These are phyloP conservation scores for Candida hungchunana DNA, from an alignment of 805 yeast genomes.

Conservation along the genomic window DNA sequence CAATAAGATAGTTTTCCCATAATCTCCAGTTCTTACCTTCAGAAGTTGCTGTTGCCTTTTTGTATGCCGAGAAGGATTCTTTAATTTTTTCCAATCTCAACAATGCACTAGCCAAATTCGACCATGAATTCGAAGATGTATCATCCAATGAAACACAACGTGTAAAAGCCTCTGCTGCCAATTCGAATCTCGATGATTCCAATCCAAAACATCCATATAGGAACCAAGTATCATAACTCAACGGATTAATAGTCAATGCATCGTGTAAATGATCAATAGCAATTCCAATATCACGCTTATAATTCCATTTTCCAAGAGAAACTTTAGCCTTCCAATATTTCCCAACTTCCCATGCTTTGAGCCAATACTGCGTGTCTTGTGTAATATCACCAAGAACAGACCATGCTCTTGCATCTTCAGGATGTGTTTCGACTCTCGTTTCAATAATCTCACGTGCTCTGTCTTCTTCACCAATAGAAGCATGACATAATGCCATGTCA, in stretches of 20 bases:
- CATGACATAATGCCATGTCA: slow-evolving; percentile 88
- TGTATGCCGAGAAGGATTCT: slow-evolving; percentile 83
- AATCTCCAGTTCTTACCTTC: slow-evolving; percentile 78
- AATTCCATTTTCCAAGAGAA: slow-evolving; percentile 69
- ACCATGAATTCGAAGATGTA: slow-evolving; percentile 80
- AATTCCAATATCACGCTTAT: slow-evolving; percentile 43
- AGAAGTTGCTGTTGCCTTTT: slow-evolving; percentile 71
- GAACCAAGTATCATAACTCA: slow-evolving; percentile 81
- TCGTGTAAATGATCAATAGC: slow-evolving; percentile 72
- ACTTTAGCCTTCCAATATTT: slow-evolving; percentile 81
- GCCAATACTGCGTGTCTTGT: slow-evolving; percentile 74
- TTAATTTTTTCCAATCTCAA: slow-evolving; percentile 56
- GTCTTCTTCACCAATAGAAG: slow-evolving; percentile 71
- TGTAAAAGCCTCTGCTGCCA: slow-evolving; percentile 89
- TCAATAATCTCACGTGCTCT: slow-evolving; percentile 60
- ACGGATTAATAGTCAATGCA: slow-evolving; percentile 67
- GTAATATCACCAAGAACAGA: slow-evolving; percentile 83
- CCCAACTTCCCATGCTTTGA: slow-evolving; percentile 82
- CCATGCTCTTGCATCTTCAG: slow-evolving; percentile 78
- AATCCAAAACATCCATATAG: slow-evolving; percentile 89
- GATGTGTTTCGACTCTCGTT: slow-evolving; percentile 48
- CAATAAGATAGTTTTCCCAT: slow-evolving; percentile 81
- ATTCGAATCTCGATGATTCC: slow-evolving; percentile 61
- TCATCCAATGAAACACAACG: slow-evolving; percentile 86
- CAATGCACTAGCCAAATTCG: slow-evolving; percentile 81